Conservation (phyloP, 169 alveolate genomes). For the Plasmodium gonderi region DNA sequence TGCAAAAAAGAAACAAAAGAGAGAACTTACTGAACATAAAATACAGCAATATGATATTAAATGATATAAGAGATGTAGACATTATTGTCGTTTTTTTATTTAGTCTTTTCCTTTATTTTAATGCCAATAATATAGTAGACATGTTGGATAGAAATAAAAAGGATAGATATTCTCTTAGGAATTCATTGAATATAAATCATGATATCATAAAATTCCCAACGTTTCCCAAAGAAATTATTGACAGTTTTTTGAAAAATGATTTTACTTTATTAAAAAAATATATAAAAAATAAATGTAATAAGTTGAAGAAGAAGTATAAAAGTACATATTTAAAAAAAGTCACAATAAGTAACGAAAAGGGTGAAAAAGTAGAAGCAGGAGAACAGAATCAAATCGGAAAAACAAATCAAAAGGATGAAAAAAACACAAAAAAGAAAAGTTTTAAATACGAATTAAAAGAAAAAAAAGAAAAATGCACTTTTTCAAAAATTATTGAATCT, state of each 20-base stretch:
- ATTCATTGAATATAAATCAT: conserved; percentile 60
- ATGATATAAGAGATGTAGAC: conserved; percentile 63
- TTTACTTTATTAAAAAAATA: conserved; percentile 63
- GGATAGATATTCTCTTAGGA: conserved; percentile 33
- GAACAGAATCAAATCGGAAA: not conserved
- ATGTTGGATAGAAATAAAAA: conserved; percentile 57
- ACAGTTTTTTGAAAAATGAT: conserved; percentile 71
- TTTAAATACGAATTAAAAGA: conserved; percentile 53
- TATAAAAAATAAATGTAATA: conserved; percentile 69
- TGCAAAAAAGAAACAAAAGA: conserved; percentile 17
- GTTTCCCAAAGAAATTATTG: conserved; percentile 67
- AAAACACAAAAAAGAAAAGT: conserved; percentile 21
- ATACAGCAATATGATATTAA: conserved; percentile 64
- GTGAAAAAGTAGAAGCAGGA: no score
- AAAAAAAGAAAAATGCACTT: conserved; percentile 64
- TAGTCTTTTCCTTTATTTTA: conserved; percentile 68
- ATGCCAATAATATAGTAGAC: conserved; percentile 73
- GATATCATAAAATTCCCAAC: conserved; percentile 73
- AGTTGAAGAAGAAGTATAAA: conserved; percentile 57
- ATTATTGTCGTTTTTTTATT: conserved; percentile 52
- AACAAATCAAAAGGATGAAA: not conserved
- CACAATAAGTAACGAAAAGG: not conserved
- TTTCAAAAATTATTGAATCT: conserved; percentile 63
- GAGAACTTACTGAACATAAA: conserved; percentile 46
- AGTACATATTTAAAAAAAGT: conserved; percentile 17